Base-by-base conservation (phyloP, 1,139 yeast species). In the Scheffersomyces insectosa region DNA sequence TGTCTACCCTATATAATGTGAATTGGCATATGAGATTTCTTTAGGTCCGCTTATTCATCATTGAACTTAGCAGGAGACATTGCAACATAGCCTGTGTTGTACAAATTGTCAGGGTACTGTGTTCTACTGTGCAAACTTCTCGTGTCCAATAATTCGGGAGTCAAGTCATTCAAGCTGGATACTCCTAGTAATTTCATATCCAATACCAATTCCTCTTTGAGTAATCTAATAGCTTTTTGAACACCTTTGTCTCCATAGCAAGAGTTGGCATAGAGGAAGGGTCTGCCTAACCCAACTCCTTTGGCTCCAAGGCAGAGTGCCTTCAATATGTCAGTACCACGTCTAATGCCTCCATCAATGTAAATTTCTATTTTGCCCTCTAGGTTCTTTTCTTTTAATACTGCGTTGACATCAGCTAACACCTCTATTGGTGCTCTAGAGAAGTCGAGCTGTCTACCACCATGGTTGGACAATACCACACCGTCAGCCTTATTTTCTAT, bases 241-340 rank as follows among this genome's bases (percentile, higher is more conserved):
- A 77, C 82, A 16, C 82, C 83, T 5, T 60, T 64, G 41, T 71
- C 75, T 7, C 83, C 83, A 48, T 77, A 77, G 3, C 75, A 70
- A 6, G 80, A 69, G 52, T 74, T 67, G n/a, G 77, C 73, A 49
- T 70, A 75, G 39, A 75, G 59, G 47, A 75, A 77, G 1, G 81
- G 72, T 46, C 82, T 60, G 9, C 82, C 82, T 25, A 78, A 57
- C 3, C 82, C 82, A 10, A 78, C 79, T 10, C 79, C 83, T 40
- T 67, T 76, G n/a, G 82, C 83, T 4, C 83, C 83, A 10, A 79
- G 65, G 42, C 82, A 78, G 12, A 79, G 55, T 0, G 83, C 83
- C 49, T 79, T 79, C 42, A 78, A 55, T 3, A 79, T 66, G 54
- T 79, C 83, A 10, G 80, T 72, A 7, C 82, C 83, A 49, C 83